Conservation (phyloP, 352 stramenopile species). For the Phytopythium kandeliae region DNA sequence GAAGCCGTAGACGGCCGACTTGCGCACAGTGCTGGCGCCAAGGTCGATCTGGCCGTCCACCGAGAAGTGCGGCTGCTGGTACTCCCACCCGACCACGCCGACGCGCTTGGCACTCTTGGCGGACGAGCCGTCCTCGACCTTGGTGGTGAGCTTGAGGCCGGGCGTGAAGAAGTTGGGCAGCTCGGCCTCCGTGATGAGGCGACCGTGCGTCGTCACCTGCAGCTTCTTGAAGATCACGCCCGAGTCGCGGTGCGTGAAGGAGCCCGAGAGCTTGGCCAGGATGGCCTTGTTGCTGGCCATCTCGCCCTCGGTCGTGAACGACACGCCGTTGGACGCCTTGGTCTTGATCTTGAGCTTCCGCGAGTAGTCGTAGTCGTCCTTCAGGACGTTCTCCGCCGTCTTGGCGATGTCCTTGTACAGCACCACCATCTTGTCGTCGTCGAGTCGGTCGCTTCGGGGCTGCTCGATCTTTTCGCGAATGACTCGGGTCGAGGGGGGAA, state of each 20-base stretch:
- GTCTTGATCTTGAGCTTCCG: conserved; percentile 91
- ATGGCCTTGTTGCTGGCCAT: conserved; percentile 87
- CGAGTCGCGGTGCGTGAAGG: conserved; percentile 57
- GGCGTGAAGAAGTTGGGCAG: conserved; percentile 75
- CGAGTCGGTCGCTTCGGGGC: conserved; percentile 7
- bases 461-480: conserved; percentile 58
- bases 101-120: conserved; percentile 80
- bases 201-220: conserved; percentile 79
- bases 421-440: conserved; percentile 45
- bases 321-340: conserved; percentile 80
- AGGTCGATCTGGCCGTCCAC: conserved; percentile 59
- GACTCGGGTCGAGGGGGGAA: conserved; percentile 11
- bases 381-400: conserved; percentile 79
- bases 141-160: conserved; percentile 77
- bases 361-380: conserved; percentile 88
- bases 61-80: conserved; percentile 55
- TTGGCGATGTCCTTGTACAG: conserved; percentile 87
- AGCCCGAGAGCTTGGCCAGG: conserved; percentile 71
- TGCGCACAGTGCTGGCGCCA: conserved; percentile 43
- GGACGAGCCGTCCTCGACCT: conserved; percentile 77
- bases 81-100: conserved; percentile 73
- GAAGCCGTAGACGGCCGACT: conserved; percentile 68
- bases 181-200: conserved; percentile 71
- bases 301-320: conserved; percentile 83
- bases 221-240: conserved; percentile 84